Evolutionary conservation across 768 basidiomycete species (phyloP), one percentile per base, ranked within the genome.

Genomic region (Sistotremastrum suecicum): DNA sequence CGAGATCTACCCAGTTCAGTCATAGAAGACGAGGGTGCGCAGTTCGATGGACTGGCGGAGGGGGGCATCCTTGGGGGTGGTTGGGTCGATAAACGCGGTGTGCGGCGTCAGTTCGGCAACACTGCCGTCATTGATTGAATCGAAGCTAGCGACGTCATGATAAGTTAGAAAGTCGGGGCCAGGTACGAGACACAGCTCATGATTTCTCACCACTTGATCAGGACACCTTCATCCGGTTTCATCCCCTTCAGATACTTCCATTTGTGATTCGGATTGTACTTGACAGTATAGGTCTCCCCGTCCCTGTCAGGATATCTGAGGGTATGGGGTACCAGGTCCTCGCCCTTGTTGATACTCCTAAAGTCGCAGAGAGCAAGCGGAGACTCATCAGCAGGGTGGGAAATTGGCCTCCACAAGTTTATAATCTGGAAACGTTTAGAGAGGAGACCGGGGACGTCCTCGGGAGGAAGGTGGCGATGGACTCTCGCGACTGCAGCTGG

Each of bases 361-460:
- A 62, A 76, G 51, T 78, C 74, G 47, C 74, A 74, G 5, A 76
- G 52, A 0, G 66, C 67, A 3, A 77, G 60, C 0, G 76, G 76
- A 63, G 64, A 69, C 49, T 77, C 75, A 5, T 62, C 41, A 0
- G 72, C 75, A 0, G 68, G 56, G 48, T 70, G 56, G 1, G 53
- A 55, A 41, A 77, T 75, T 4, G 76, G 75, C 3, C 76, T 62
- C 76, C 76, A 78, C 30, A 78, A 63, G 51, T 77, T 78, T 48
- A 78, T 69, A 20, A 78, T 74, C 46, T 76, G 74, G 62, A 72
- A 75, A 1, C 74, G 68, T 12, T 64, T 62, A 47, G 65, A 57
- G 10, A 75, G 57, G 33, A 75, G 63, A 10, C 58, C 60, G 58
- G 60, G 60, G 0, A 55, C 74, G 3, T 77, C 73, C 0, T 54